Conservation (phyloP, 2,329 filamentous ascomycete genomes). For the Pezizomycotina sp. region DNA sequence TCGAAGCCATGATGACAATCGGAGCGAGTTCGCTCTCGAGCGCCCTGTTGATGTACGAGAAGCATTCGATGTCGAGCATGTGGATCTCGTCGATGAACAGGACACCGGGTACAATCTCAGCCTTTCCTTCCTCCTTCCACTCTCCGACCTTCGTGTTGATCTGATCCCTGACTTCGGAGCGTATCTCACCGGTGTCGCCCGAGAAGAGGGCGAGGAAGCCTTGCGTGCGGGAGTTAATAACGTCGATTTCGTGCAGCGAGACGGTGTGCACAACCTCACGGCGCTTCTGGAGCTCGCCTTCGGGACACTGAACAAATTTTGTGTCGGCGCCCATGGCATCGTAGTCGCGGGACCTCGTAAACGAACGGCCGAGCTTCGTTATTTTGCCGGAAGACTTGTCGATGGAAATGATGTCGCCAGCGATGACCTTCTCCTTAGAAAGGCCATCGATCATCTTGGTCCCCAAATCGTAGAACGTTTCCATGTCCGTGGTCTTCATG, state of each 20-base stretch:
- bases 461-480: slow-evolving; percentile 98
- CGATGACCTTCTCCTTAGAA: slow-evolving; percentile 98
- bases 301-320: slow-evolving; percentile 78
- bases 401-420: slow-evolving; percentile 93
- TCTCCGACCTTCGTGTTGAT: slow-evolving; percentile 98
- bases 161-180: slow-evolving; percentile 91
- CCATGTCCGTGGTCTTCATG: slow-evolving; percentile 99
- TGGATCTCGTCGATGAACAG: slow-evolving; percentile 98
- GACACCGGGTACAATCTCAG: slow-evolving; percentile 90
- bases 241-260: slow-evolving; percentile 92
- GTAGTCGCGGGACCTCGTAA: slow-evolving; percentile 89
- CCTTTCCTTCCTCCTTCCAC: slow-evolving; percentile 99
- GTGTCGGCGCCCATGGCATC: slow-evolving; percentile 98
- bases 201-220: slow-evolving; percentile 95
- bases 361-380: slow-evolving; percentile 87
- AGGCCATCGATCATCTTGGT: slow-evolving; percentile 99
- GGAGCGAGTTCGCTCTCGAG: slow-evolving; percentile 88
- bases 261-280: slow-evolving; percentile 96
- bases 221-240: slow-evolving; percentile 98
- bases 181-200: slow-evolving; percentile 92
- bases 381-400: slow-evolving; percentile 98
- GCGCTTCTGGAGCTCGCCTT: slow-evolving; percentile 91
- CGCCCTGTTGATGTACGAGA: slow-evolving; percentile 94
- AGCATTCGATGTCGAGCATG: slow-evolving; percentile 99
- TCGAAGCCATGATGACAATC: slow-evolving; percentile 98